These are phyloP conservation scores for Trichosporon sp. DNA, from an alignment of 1,284 basidiomycete species.

Conservation along the genomic window DNA sequence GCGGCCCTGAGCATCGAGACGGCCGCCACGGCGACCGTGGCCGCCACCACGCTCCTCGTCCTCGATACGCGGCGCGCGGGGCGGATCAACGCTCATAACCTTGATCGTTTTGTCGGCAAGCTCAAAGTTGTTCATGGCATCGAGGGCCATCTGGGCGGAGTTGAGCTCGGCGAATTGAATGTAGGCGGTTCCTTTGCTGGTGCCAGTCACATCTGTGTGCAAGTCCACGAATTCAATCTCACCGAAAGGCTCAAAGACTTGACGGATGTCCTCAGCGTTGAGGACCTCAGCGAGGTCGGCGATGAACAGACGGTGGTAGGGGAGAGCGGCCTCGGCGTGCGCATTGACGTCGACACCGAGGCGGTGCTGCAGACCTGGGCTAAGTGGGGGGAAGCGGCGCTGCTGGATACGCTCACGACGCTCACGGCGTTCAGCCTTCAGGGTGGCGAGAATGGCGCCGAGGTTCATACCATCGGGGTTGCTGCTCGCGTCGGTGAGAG, in stretches of 20 bases:
- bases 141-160: conserved; percentile 92
- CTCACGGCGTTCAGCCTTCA: conserved; percentile 26
- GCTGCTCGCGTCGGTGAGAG: conserved; percentile 92
- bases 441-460: conserved; percentile 23
- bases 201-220: conserved; percentile 69
- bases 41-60: conserved; percentile 22
- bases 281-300: conserved; percentile 96
- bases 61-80: conserved; percentile 45
- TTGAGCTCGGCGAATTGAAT: conserved; percentile 91
- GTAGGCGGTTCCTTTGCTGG: conserved; percentile 89
- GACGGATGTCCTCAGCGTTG: conserved; percentile 91
- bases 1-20: conserved; percentile 85
- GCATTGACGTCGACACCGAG: conserved; percentile 53
- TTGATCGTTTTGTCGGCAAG: conserved; percentile 87
- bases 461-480: conserved; percentile 65
- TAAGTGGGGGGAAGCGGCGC: conserved; percentile 47
- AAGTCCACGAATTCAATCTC: conserved; percentile 97
- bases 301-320: conserved; percentile 80
- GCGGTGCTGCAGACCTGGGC: conserved; percentile 41
- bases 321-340: conserved; percentile 56
- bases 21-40: conserved; percentile 64
- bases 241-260: conserved; percentile 98
- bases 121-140: conserved; percentile 98
- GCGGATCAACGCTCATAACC: conserved; percentile 88
- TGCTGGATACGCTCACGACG: conserved; percentile 23